Conservation (phyloP, 2,329 filamentous ascomycete genomes). For the Didymella lethalis region DNA sequence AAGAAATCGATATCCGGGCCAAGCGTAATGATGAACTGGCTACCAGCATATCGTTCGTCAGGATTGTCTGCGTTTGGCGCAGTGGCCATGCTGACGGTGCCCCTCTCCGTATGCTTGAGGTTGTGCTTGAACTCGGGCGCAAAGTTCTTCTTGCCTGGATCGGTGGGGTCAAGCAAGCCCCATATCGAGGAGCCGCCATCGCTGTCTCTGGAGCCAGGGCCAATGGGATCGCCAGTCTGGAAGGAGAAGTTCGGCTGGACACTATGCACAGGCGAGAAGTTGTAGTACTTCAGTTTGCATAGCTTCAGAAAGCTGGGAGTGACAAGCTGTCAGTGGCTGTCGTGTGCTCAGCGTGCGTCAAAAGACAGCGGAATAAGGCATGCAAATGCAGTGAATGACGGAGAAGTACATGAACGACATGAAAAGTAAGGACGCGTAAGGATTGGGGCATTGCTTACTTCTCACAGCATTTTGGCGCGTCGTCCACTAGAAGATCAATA, state of each 20-base stretch:
- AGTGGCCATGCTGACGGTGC: constrained; percentile 98
- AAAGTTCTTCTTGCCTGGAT: constrained; percentile 76
- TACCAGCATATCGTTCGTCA: constrained; percentile 82
- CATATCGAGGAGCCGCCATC: constrained; percentile 95
- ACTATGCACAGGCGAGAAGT: constrained; percentile 90
- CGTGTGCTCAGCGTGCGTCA: constrained; percentile 61
- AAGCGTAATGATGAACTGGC: constrained; percentile 92
- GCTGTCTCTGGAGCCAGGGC: constrained; percentile 81
- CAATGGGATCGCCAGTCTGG: constrained; percentile 93
- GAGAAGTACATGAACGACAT: constrained; percentile 25
- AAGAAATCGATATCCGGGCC: constrained; percentile 89
- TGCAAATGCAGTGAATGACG: constrained; percentile 31
- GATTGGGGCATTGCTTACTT: constrained; percentile 71
- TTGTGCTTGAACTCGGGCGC: constrained; percentile 84
- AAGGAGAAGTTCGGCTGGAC: constrained; percentile 96
- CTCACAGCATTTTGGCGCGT: constrained; percentile 90
- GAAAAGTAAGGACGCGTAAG: constrained; percentile 20
- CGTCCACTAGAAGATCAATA: constrained; percentile 88
- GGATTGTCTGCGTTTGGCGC: constrained; percentile 77
- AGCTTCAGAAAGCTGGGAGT: constrained; percentile 87
- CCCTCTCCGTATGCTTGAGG: constrained; percentile 85
- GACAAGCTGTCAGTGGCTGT: constrained; percentile 60
- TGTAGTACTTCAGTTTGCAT: constrained; percentile 99
- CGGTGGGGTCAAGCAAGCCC: constrained; percentile 73
- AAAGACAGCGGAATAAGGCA: constrained; percentile 37